Conservation (phyloP, 202 grass and related monocot species). For the Schoenoplectus tabernaemontani region DNA sequence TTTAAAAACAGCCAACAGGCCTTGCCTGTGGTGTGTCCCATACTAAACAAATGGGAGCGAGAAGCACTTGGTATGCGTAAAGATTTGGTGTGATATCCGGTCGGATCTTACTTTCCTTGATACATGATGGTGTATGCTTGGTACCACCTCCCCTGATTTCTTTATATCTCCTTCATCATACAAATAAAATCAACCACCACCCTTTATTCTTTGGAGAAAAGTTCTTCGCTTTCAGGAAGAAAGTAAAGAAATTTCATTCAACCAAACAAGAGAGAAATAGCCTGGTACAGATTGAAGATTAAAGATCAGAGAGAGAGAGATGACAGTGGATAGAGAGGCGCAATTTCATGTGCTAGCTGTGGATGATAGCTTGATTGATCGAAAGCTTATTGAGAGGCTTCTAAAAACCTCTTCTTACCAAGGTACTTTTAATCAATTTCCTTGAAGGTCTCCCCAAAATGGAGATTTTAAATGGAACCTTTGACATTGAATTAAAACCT, state of each 20-base stretch:
- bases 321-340: slow-evolving; percentile 43
- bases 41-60: slow-evolving; percentile 14
- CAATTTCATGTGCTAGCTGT: slow-evolving; percentile 88
- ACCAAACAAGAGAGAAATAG: not conserved
- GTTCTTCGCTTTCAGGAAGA: too few species aligned
- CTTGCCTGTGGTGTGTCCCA: slow-evolving; percentile 50
- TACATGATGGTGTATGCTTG: slow-evolving; percentile 20
- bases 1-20: slow-evolving; percentile 33
- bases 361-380: slow-evolving; percentile 90
- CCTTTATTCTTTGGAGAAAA: too few species aligned
- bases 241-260: too few species aligned
- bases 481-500: not conserved
- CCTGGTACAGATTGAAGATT: not conserved
- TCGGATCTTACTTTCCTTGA: slow-evolving; percentile 69
- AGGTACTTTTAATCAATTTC: slow-evolving; percentile 33
- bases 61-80: slow-evolving; percentile 23
- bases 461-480: not conserved
- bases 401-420: slow-evolving; percentile 89
- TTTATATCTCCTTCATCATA: slow-evolving; percentile 8
- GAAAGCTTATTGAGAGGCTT: slow-evolving; percentile 96
- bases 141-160: slow-evolving; percentile 4
- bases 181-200: slow-evolving; percentile 10
- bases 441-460: not conserved
- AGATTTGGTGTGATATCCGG: slow-evolving; percentile 75
- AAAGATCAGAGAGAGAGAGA: not conserved